A percentile compares a stretch with the other conserved stretches of the same genome.
These are phyloP conservation scores for Circinella umbellata DNA, from an alignment of 371 early-diverging fungal genomes.

Conservation along the genomic window DNA sequence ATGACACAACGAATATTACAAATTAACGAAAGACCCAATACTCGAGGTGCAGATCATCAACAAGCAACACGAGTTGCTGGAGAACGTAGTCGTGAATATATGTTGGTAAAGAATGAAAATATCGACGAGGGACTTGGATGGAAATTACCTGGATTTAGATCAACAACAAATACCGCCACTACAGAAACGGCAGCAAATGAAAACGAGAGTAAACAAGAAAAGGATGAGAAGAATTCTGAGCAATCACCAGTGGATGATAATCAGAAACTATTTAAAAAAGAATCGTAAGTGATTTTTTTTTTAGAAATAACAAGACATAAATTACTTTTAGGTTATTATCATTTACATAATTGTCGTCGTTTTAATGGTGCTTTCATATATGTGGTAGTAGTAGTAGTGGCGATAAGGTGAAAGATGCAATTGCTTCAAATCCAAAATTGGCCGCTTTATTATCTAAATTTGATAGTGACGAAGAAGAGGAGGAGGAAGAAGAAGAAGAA, in stretches of 20 bases:
- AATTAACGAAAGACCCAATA: constrained; percentile 54
- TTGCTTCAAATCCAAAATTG: constrained; percentile 37
- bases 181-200: background rate
- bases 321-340: too few relatives aligned
- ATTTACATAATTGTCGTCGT: too few relatives aligned
- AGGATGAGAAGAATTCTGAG: too few relatives aligned
- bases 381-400: background rate
- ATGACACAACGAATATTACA: constrained; percentile 81
- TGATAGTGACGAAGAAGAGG: constrained; percentile 26
- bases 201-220: constrained; percentile 2
- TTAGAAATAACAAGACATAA: too few relatives aligned
- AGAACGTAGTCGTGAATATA: constrained; percentile 80
- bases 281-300: too few relatives aligned
- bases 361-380: too few relatives aligned
- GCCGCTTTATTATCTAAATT: constrained; percentile 31
- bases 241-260: too few relatives aligned
- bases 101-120: constrained; percentile 85
- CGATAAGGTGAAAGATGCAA: constrained; percentile 40
- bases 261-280: too few relatives aligned
- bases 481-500: constrained; percentile 12
- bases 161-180: background rate
- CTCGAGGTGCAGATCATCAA: constrained; percentile 15
- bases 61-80: constrained; percentile 73
- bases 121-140: constrained; percentile 67
- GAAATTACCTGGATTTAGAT: constrained; percentile 55